Conservation (phyloP, 192 early-diverging fungal species). For the Backusella macrospora region DNA sequence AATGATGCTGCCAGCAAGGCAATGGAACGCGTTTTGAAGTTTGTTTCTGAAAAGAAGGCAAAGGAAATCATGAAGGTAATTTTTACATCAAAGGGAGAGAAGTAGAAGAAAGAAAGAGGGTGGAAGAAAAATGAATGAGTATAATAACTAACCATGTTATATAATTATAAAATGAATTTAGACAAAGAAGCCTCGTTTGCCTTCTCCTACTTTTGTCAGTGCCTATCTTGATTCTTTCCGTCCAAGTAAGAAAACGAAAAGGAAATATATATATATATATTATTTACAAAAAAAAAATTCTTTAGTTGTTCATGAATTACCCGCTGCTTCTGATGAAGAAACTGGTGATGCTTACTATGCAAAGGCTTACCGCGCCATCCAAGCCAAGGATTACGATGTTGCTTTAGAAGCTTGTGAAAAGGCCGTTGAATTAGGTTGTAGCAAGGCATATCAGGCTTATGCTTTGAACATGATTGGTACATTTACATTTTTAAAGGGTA, state of each 20-base stretch:
- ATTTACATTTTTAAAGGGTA: slow-evolving; percentile 86
- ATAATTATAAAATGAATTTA: too few relatives aligned
- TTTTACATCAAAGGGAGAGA: too few relatives aligned
- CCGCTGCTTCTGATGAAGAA: slow-evolving; percentile 24
- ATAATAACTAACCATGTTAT: too few relatives aligned
- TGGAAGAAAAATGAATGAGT: too few relatives aligned
- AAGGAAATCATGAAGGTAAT: slow-evolving; percentile 65
- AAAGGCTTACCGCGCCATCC: slow-evolving; percentile 53
- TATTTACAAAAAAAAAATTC: background rate
- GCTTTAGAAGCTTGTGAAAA: slow-evolving; percentile 65
- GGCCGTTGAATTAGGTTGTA: slow-evolving; percentile 64
- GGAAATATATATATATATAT: too few relatives aligned
- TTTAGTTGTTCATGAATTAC: slow-evolving; percentile 16
- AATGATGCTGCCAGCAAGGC: slow-evolving; percentile 76
- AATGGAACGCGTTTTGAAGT: slow-evolving; percentile 88
- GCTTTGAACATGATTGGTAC: slow-evolving; percentile 89
- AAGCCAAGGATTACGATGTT: slow-evolving; percentile 59
- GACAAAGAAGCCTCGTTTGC: slow-evolving; percentile 63
- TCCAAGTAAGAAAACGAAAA: slow-evolving; percentile 32
- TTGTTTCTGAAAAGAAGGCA: slow-evolving; percentile 75
- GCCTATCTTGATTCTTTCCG: slow-evolving; percentile 96
- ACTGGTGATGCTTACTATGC: slow-evolving; percentile 57
- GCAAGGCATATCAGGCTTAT: slow-evolving; percentile 53
- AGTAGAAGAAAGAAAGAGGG: too few relatives aligned
- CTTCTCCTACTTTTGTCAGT: slow-evolving; percentile 89